Evolutionary conservation across 1,284 basidiomycete genomes (phyloP).

Genomic region (Boletus semigastroideus): DNA sequence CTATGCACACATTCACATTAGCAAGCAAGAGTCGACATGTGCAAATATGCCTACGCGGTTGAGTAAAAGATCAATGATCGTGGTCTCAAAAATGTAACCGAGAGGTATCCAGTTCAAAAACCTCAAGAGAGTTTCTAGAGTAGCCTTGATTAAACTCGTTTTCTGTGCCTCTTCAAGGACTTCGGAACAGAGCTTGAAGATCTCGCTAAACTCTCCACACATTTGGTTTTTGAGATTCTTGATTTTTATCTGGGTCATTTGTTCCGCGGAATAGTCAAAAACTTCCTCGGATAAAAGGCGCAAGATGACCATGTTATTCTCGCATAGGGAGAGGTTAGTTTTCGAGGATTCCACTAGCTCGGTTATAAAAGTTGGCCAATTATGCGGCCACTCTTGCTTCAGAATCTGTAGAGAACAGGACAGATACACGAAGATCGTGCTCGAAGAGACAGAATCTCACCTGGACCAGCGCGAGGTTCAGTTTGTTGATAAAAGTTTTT

Average conservation of each 20-base stretch:
- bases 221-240: slow-evolving; percentile 98
- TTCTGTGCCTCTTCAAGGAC: slow-evolving; percentile 98
- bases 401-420: slow-evolving; percentile 68
- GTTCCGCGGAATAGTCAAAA: slow-evolving; percentile 98
- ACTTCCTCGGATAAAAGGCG: slow-evolving; percentile 98
- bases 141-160: slow-evolving; percentile 92
- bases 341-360: slow-evolving; percentile 98
- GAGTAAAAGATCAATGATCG: slow-evolving; percentile 93
- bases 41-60: slow-evolving; percentile 63
- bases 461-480: slow-evolving; percentile 95
- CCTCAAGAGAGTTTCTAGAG: slow-evolving; percentile 91
- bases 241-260: slow-evolving; percentile 98
- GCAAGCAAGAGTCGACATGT: not conserved
- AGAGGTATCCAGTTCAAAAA: slow-evolving; percentile 99
- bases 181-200: slow-evolving; percentile 94
- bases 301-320: slow-evolving; percentile 99
- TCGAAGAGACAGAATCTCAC: slow-evolving; percentile 37
- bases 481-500: slow-evolving; percentile 96
- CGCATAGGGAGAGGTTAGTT: slow-evolving; percentile 94
- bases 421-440: slow-evolving; percentile 7
- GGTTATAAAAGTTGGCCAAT: slow-evolving; percentile 98
- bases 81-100: slow-evolving; percentile 99
- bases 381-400: slow-evolving; percentile 99
- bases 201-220: slow-evolving; percentile 96
- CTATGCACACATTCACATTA: slow-evolving; percentile 40